Evolutionary conservation across 176 grass and related monocot species (phyloP).

Genomic region (Triticum dicoccoides): DNA sequence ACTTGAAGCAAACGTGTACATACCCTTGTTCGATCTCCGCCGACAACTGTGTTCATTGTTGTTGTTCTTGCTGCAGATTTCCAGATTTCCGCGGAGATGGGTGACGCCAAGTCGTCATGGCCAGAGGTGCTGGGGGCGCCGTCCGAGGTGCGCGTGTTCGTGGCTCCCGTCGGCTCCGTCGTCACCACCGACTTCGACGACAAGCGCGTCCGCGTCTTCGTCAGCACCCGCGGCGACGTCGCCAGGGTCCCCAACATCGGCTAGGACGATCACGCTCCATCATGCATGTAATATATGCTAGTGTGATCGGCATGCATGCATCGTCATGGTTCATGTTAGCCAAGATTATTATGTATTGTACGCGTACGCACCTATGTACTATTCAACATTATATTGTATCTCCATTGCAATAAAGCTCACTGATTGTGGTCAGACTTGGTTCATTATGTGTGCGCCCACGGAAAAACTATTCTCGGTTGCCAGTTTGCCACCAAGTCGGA

Average conservation of each 20-base stretch:
- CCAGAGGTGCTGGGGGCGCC: constrained; percentile 30
- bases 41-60: too few species aligned
- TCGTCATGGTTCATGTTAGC: too few species aligned
- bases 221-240: neutral
- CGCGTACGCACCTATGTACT: neutral
- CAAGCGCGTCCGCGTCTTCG: constrained; percentile 33
- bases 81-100: neutral
- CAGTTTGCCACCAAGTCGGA: too few species aligned
- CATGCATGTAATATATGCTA: neutral
- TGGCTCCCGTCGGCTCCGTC: neutral
- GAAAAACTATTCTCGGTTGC: too few species aligned
- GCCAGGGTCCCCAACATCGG: neutral
- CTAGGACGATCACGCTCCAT: neutral
- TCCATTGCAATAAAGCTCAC: too few species aligned
- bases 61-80: neutral
- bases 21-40: too few species aligned
- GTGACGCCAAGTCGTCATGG: constrained; percentile 22
- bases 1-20: too few species aligned
- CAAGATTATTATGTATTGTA: neutral
- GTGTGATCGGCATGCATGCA: neutral
- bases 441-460: too few species aligned
- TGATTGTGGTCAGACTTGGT: too few species aligned
- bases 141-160: neutral
- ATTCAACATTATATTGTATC: neutral
- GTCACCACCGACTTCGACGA: neutral